phyloP scores from a whole-genome alignment of 169 alveolate species.

The Plasmodium gallinaceum region DNA sequence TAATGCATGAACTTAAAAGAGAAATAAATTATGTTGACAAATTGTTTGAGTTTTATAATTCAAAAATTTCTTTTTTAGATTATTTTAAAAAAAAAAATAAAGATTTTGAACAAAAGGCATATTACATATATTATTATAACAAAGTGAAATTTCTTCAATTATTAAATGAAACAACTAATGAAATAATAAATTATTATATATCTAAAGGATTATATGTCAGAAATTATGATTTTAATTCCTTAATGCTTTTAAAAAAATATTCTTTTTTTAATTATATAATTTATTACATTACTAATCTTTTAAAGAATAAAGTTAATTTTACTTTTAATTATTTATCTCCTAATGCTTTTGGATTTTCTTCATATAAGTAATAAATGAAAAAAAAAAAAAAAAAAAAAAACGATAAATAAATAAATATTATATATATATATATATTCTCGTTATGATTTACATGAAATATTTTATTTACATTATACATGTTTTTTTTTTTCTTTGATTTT shows the following conservation, averaged over 20 bases:
- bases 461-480: too few relatives aligned
- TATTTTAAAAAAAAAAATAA: slow-evolving; percentile 23
- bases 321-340: slow-evolving; percentile 71
- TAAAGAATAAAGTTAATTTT: slow-evolving; percentile 52
- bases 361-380: slow-evolving; percentile 37
- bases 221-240: slow-evolving; percentile 43
- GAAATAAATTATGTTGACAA: slow-evolving; percentile 39
- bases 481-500: too few relatives aligned
- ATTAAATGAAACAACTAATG: slow-evolving; percentile 42
- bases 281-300: background rate
- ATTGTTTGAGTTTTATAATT: slow-evolving; percentile 30
- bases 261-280: slow-evolving; percentile 32
- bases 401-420: too few relatives aligned
- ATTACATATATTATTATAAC: slow-evolving; percentile 27
- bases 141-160: slow-evolving; percentile 25
- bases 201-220: slow-evolving; percentile 61
- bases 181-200: slow-evolving; percentile 52
- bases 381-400: too few relatives aligned
- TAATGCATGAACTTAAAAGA: slow-evolving; percentile 25
- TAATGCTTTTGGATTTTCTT: slow-evolving; percentile 73
- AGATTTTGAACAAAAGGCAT: slow-evolving; percentile 14
- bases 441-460: too few relatives aligned
- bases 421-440: too few relatives aligned
- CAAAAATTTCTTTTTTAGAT: slow-evolving; percentile 6
- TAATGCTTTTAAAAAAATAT: slow-evolving; percentile 18